phyloP scores from a whole-genome alignment of 2,329 filamentous ascomycete species.

The Leptosphaerulina australis region DNA sequence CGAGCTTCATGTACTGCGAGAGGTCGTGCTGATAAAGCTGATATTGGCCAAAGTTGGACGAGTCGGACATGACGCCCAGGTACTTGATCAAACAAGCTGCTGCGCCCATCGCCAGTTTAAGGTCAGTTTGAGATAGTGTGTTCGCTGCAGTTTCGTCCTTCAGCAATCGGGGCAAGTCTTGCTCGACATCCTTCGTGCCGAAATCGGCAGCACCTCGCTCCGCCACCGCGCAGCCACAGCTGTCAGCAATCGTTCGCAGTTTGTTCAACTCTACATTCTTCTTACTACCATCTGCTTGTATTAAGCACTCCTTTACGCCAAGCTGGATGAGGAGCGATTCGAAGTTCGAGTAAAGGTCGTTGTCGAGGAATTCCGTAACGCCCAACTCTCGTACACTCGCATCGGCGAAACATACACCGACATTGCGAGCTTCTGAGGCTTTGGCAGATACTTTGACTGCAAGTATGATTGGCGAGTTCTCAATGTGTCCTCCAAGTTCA shows the following conservation, averaged over 20 bases:
- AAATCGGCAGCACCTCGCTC: constrained; percentile 81
- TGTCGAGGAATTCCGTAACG: constrained; percentile 98
- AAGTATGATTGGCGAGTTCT: constrained; percentile 90
- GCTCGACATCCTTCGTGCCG: constrained; percentile 88
- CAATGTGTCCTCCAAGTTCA: constrained; percentile 83
- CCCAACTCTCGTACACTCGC: constrained; percentile 94
- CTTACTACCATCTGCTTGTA: constrained; percentile 77
- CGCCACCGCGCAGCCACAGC: constrained; percentile 86
- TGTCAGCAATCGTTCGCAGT: constrained; percentile 85
- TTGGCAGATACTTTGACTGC: constrained; percentile 93
- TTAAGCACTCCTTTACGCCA: constrained; percentile 88
- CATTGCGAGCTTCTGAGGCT: constrained; percentile 79
- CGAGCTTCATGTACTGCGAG: constrained; percentile 97
- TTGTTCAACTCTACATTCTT: constrained; percentile 91
- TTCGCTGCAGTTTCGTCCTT: constrained; percentile 82
- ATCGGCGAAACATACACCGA: constrained; percentile 97
- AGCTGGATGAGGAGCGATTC: constrained; percentile 95
- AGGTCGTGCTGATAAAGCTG: constrained; percentile 97
- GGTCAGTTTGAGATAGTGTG: constrained; percentile 83
- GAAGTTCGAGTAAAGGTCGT: constrained; percentile 97
- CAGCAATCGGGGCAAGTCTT: constrained; percentile 85
- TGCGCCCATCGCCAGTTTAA: constrained; percentile 95
- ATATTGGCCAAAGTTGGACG: constrained; percentile 96
- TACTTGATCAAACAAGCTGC: constrained; percentile 95
- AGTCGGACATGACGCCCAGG: constrained; percentile 84